Evolutionary conservation across 129 eudicot species (phyloP), one percentile per base, ranked within the genome.

Genomic region (Flaveria robusta): DNA sequence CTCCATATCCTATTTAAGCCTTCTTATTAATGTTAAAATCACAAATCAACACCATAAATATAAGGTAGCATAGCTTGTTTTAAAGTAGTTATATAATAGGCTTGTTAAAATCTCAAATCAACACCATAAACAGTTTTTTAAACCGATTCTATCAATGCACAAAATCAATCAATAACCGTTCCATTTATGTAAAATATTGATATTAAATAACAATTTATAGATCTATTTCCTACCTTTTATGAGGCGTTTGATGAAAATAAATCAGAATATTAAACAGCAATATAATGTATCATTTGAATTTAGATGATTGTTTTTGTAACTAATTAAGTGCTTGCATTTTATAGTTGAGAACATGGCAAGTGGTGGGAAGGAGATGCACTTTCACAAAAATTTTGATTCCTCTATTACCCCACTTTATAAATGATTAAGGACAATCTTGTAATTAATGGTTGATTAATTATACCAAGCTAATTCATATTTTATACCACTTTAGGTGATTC

Each of bases 351-450:
- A 76, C 72, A 68, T 66, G 72, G 73, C 71, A 64, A 43, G 26
- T 75, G 71, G 79, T 63, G 29, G 79, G 71, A 47, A 71, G 70
- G 7, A 75, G 71, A 75, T 46, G 64, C 74, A 66, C 55, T 77
- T 66, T 66, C 39, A 37, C 14, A 69, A 68, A 34, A 49, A 49
- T 20, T 66, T 16, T 58, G 50, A 27, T 60, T 66, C 67, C 74
- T 43, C 22, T 37, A 13, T 26, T 67, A 78, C 72, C 72, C 76
- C 65, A 79, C 82, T 70, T 71, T 71, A 34, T 49, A 78, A 46
- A 70, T 78, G 64, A 70, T 70, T 78, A 78, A 68, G 12, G 31
- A 18, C 23, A 27, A 69, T 56, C 76, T 49, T 70, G 47, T 77
- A 26, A 27, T 34, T 66, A 34, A 66, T 66, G 74, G 42, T 66